Base-by-base conservation (phyloP, 2,329 filamentous ascomycete genomes). In the Hypoxylon sp. region DNA sequence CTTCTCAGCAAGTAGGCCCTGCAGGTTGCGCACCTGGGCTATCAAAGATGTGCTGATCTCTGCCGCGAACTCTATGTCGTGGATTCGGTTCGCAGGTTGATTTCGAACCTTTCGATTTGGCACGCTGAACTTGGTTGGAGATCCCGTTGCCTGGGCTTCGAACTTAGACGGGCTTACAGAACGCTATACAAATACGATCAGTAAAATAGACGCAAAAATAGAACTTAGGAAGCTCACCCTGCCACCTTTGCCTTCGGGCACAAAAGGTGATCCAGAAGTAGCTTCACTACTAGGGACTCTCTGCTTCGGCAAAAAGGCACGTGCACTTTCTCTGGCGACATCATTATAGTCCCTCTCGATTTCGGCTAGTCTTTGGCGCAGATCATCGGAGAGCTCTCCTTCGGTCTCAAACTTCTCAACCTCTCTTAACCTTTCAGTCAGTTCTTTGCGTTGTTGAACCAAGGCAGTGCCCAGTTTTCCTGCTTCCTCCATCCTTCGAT, bases 41-140 rank as follows among this genome's bases (percentile, higher is more conserved):
- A 99, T 91, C 57, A 99, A 85, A 1, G 94, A 97, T 5, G 94
- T 97, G 77, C 94, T 98, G 75, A 99, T 98, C 78, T 99, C 95
- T 55, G 96, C 94, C n/a, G 95, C 96, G 77, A 99, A 97, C 75
- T 98, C 94, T 77, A 99, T 97, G 77, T 99, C 96, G 78, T 98
- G 94, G 11, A 97, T 91, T 57, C 94, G 90, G 77, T 91, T 96
- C 9, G 92, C 88, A 1, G 93, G 92, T 78, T 98, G 95, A 74
- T 98, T 98, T 62, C 96, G 89, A 78, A 96, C 88, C 79, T 94
- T 96, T 73, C 95, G 89, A 73, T 93, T 95, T 0, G 94, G 94
- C 8, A 96, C 92, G 74, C 87, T 92, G 70, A 97, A 86, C 82
- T 98, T 99, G 47, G 93, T 94, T 2, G 95, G 95, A 24, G 95